Evolutionary conservation across 176 grass and related monocot species (phyloP).

Genomic region (Saccharum officinarum): DNA sequence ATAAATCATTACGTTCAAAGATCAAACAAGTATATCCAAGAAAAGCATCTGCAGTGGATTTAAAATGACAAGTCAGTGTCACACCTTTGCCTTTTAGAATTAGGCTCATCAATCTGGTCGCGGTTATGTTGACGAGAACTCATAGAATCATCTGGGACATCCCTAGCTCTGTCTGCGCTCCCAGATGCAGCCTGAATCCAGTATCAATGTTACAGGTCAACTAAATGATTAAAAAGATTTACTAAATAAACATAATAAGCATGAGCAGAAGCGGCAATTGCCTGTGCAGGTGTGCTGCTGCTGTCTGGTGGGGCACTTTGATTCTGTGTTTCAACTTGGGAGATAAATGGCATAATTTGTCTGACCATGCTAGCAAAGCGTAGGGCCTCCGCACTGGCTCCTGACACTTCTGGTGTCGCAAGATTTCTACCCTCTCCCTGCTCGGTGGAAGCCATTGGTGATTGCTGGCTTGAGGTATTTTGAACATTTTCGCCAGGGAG

Average conservation of each 20-base stretch:
- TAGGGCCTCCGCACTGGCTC: conserved; percentile 64
- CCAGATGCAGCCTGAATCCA: conserved; percentile 48
- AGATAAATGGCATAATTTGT: conserved; percentile 88
- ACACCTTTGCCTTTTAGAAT: conserved; percentile 88
- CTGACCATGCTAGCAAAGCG: conserved; percentile 73
- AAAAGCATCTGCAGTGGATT: background rate
- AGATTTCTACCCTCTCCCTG: conserved; percentile 41
- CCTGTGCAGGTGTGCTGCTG: conserved; percentile 37
- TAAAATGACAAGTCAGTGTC: background rate
- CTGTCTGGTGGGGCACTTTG: conserved; percentile 36
- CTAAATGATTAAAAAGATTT: background rate
- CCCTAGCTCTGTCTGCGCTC: conserved; percentile 42
- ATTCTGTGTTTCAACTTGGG: conserved; percentile 49
- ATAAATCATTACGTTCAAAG: background rate
- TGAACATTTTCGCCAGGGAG: conserved; percentile 49
- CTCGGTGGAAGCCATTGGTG: conserved; percentile 39
- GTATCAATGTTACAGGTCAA: conserved; percentile 15
- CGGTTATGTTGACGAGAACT: conserved; percentile 48
- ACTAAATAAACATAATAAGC: conserved; percentile 6
- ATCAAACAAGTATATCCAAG: conserved; percentile 1
- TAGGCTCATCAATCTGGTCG: conserved; percentile 63
- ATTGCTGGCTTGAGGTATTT: conserved; percentile 47
- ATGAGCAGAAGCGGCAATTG: conserved; percentile 36
- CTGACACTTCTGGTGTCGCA: conserved; percentile 42
- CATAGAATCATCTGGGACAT: conserved; percentile 55